A percentile compares a stretch with the other conserved stretches of the same genome.
phyloP scores from a whole-genome alignment of 2,329 filamentous ascomycete genomes.

The Venturiaceae sp. region DNA sequence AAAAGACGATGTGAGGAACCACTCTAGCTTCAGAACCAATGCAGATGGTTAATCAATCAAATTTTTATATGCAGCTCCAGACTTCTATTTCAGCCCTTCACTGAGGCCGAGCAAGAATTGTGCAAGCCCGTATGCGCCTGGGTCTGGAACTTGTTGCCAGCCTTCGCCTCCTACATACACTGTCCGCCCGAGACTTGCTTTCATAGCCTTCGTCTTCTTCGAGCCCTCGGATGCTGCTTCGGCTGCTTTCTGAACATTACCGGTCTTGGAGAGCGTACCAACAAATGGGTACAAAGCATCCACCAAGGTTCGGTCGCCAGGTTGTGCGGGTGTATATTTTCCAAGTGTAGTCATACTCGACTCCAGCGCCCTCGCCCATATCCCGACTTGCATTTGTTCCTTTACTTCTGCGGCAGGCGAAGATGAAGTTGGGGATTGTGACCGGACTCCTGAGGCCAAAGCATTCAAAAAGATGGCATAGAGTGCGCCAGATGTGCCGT shows the following conservation, averaged over 20 bases:
- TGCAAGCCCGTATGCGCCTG: constrained; percentile 68
- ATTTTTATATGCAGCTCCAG: background rate
- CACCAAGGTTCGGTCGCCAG: constrained; percentile 81
- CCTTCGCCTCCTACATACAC: constrained; percentile 74
- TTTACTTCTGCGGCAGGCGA: constrained; percentile 25
- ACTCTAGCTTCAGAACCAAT: background rate
- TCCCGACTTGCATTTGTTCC: constrained; percentile 11
- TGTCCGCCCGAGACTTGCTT: constrained; percentile 72
- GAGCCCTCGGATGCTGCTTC: constrained; percentile 66
- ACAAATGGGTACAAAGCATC: constrained; percentile 88
- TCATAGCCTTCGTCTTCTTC: constrained; percentile 83
- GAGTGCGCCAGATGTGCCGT: constrained; percentile 66
- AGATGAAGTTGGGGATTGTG: constrained; percentile 40
- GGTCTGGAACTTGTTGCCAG: constrained; percentile 64
- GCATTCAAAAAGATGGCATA: constrained; percentile 88
- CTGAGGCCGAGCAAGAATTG: constrained; percentile 75
- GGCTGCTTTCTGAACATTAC: constrained; percentile 62
- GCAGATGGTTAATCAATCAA: constrained; percentile 1
- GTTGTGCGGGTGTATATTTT: constrained; percentile 80
- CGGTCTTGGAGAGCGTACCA: constrained; percentile 54
- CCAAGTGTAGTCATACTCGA: constrained; percentile 61
- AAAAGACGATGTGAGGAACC: background rate
- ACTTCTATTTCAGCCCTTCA: constrained; percentile 24
- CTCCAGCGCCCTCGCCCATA: constrained; percentile 60
- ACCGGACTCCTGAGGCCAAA: constrained; percentile 57